Percentiles rank a stretch among this genome's conserved stretches.
These are phyloP conservation scores for Talaromyces islandicus DNA, from an alignment of 2,329 filamentous ascomycete genomes.

Conservation along the genomic window DNA sequence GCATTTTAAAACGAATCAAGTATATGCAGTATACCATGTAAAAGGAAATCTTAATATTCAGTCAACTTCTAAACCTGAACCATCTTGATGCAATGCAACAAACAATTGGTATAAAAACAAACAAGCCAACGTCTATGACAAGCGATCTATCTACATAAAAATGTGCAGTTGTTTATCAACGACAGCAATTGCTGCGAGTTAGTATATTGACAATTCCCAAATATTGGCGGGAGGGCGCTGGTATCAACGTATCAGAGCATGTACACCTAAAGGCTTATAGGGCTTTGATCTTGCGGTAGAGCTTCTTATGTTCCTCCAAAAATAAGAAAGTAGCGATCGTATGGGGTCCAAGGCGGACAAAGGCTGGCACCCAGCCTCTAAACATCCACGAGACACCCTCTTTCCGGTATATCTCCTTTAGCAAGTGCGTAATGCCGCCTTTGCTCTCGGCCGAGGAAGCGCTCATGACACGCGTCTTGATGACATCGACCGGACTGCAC, in stretches of 20 bases:
- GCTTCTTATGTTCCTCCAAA: slow-evolving; percentile 62
- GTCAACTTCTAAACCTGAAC: neutral
- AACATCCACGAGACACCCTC: slow-evolving; percentile 61
- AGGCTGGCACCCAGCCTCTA: slow-evolving; percentile 62
- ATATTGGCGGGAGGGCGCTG: neutral
- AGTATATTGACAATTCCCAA: neutral
- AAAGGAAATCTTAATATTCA: neutral
- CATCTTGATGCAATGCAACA: neutral
- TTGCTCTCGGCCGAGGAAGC: slow-evolving; percentile 38
- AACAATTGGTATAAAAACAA: neutral
- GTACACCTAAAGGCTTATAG: neutral
- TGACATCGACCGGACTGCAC: slow-evolving; percentile 62
- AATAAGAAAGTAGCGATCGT: slow-evolving; percentile 63
- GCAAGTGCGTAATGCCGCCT: slow-evolving; percentile 41
- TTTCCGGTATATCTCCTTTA: slow-evolving; percentile 49
- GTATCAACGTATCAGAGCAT: neutral
- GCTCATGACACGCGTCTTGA: slow-evolving; percentile 62
- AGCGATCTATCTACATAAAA: neutral
- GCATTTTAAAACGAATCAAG: too few species aligned
- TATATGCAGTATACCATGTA: too few species aligned
- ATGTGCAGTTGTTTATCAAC: neutral
- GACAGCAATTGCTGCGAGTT: neutral
- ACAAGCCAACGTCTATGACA: neutral
- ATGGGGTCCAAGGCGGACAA: slow-evolving; percentile 60
- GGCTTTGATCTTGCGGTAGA: slow-evolving; percentile 43